Conservation (phyloP, 768 basidiomycete species). For the Mycena vitilis region DNA sequence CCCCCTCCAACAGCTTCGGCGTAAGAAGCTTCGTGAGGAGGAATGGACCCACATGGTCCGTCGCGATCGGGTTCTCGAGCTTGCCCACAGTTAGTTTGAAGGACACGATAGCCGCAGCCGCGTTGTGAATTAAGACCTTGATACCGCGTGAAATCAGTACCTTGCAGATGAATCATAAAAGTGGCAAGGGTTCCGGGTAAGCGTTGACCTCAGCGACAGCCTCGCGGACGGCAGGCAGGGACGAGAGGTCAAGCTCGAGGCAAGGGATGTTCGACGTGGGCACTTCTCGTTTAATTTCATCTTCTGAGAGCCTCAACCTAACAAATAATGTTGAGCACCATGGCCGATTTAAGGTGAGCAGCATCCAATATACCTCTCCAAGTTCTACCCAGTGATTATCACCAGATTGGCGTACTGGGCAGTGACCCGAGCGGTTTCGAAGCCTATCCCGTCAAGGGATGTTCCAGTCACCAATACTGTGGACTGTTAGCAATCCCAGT, state of each 20-base stretch:
- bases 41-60: not conserved
- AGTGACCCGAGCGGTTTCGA: not conserved
- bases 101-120: not conserved
- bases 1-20: too few relatives aligned
- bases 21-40: not conserved
- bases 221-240: not conserved
- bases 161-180: too few relatives aligned
- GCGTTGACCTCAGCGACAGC: not conserved
- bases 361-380: not conserved
- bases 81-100: not conserved
- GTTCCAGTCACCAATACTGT: not conserved
- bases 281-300: not conserved
- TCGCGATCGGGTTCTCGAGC: not conserved
- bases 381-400: not conserved
- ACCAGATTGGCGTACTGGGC: not conserved
- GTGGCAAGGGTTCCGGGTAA: not conserved
- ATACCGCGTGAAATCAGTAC: not conserved
- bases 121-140: conserved; percentile 1
- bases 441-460: not conserved
- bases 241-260: not conserved
- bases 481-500: not conserved
- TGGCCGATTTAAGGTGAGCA: not conserved
- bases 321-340: not conserved
- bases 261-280: not conserved
- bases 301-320: not conserved